Evolutionary conservation across 1,284 basidiomycete genomes (phyloP).

Genomic region (Leccinum pachyderme): DNA sequence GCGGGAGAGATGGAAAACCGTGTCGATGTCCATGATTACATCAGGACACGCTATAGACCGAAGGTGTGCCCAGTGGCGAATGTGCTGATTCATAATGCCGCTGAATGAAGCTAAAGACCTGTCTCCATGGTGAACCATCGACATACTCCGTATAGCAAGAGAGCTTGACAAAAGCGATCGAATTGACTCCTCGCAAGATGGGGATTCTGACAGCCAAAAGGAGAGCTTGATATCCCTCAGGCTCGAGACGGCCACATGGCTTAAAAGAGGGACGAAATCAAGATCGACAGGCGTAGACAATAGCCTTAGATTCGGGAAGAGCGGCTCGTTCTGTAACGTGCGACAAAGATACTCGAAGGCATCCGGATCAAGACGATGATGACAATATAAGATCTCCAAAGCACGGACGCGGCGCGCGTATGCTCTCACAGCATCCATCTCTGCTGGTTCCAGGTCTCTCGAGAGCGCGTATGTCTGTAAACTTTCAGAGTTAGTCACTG

Average conservation of each 20-base stretch:
- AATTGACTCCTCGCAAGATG: background rate
- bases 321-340: background rate
- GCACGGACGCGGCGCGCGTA: background rate
- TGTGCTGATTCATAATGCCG: background rate
- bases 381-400: background rate
- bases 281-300: background rate
- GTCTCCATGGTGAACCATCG: background rate
- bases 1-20: background rate
- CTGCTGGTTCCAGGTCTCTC: background rate
- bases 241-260: background rate
- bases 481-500: background rate
- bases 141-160: too few species aligned
- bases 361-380: background rate
- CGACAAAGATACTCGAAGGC: background rate
- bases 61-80: slow-evolving; percentile 3
- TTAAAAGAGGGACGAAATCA: background rate
- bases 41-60: background rate
- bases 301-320: background rate
- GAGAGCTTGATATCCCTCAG: background rate
- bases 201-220: background rate
- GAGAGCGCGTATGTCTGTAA: background rate
- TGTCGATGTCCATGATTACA: background rate
- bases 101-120: background rate
- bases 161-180: background rate
- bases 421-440: background rate